Evolutionary conservation across 352 stramenopile genomes (phyloP).

Genomic region (Aphanomyces invadans): DNA sequence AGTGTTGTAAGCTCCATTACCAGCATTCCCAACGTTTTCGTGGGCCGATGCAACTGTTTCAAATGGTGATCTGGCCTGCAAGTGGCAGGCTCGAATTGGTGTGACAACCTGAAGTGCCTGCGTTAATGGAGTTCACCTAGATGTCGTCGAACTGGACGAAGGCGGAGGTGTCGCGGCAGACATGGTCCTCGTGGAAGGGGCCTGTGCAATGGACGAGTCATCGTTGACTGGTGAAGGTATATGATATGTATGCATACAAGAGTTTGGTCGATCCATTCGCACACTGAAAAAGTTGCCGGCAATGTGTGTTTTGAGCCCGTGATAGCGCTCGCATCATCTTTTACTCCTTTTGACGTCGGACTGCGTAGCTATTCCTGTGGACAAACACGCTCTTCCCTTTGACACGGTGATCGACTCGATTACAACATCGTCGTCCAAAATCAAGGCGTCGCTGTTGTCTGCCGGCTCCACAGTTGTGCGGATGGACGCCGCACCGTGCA

Average conservation of each 20-base stretch:
- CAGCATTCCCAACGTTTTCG: too few relatives aligned
- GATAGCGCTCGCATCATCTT: too few relatives aligned
- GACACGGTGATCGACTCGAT: neutral
- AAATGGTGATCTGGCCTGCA: too few relatives aligned
- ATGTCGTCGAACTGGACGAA: constrained; percentile 50
- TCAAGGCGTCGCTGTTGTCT: constrained; percentile 7
- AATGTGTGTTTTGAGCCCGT: too few relatives aligned
- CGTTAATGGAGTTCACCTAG: constrained; percentile 16
- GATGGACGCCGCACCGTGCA: neutral
- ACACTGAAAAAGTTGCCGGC: too few relatives aligned
- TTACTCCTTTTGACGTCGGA: neutral
- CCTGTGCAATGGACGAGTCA: constrained; percentile 64
- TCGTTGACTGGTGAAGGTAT: constrained; percentile 71
- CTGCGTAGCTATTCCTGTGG: constrained; percentile 22
- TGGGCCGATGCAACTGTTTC: too few relatives aligned
- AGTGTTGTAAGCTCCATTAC: too few relatives aligned
- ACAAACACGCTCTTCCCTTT: constrained; percentile 3
- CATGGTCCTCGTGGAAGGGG: constrained; percentile 48
- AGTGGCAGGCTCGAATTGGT: too few relatives aligned
- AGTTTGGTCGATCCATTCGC: too few relatives aligned
- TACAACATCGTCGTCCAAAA: neutral
- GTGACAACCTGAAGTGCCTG: too few relatives aligned
- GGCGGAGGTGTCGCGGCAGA: constrained; percentile 54
- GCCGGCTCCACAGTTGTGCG: constrained; percentile 6
- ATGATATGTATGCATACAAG: too few relatives aligned